These are phyloP conservation scores for Annulohypoxylon stygium DNA, from an alignment of 495 filamentous ascomycete species.

Conservation along the genomic window DNA sequence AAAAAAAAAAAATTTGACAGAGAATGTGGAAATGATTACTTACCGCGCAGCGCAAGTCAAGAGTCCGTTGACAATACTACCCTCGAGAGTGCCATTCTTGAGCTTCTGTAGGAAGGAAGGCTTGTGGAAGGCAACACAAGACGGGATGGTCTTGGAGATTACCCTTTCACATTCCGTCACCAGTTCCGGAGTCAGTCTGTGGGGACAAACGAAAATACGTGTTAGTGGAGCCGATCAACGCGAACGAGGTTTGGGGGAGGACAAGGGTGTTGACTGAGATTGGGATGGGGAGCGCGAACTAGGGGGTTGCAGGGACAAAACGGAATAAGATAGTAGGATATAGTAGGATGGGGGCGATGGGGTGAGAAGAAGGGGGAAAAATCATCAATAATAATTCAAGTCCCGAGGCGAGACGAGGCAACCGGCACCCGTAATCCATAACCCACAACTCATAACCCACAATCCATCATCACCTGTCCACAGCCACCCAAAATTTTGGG, in stretches of 20 bases:
- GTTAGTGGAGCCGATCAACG: constrained; percentile 52
- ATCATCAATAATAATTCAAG: constrained; percentile 23
- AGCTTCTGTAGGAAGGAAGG: constrained; percentile 65
- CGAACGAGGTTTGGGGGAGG: constrained; percentile 45
- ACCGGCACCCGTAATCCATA: constrained; percentile 38
- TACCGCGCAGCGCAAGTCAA: constrained; percentile 64
- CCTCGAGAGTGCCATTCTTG: constrained; percentile 61
- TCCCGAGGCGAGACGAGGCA: constrained; percentile 51
- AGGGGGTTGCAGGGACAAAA: constrained; percentile 46
- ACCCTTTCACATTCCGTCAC: constrained; percentile 65
- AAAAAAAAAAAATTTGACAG: constrained; percentile 6
- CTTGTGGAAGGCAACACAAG: constrained; percentile 67
- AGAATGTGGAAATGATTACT: constrained; percentile 27
- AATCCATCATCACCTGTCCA: constrained; percentile 15
- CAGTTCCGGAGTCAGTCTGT: constrained; percentile 63
- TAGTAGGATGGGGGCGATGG: constrained; percentile 23
- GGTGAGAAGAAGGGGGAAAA: not conserved
- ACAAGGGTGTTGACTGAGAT: constrained; percentile 44
- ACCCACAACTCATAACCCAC: not conserved
- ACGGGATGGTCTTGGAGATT: constrained; percentile 63
- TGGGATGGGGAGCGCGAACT: constrained; percentile 28
- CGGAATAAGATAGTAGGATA: constrained; percentile 19
- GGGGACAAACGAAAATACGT: constrained; percentile 45
- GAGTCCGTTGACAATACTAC: constrained; percentile 62
- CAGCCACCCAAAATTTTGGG: constrained; percentile 43